Conservation (phyloP, 1,139 yeast species). For the Pichia sp. region DNA sequence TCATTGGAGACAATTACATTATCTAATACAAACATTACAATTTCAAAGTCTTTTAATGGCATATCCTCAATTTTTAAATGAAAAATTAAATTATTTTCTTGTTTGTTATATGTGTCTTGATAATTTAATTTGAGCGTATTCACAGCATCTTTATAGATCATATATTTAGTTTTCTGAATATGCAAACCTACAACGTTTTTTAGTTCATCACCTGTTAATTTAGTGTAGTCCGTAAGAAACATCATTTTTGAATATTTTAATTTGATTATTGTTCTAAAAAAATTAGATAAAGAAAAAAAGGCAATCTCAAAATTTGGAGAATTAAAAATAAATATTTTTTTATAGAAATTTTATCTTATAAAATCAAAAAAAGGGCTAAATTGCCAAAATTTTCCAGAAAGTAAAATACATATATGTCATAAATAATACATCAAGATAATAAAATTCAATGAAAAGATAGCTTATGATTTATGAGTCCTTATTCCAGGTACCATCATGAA, state of each 20-base stretch:
- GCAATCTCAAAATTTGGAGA: too few species aligned
- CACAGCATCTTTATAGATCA: background rate
- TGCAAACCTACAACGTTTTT: background rate
- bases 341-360: too few species aligned
- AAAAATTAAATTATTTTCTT: background rate
- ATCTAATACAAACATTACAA: background rate
- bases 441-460: background rate
- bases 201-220: background rate
- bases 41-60: conserved; percentile 2
- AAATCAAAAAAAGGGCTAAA: too few species aligned
- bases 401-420: too few species aligned
- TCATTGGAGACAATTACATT: background rate
- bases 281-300: too few species aligned
- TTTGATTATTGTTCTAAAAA: too few species aligned
- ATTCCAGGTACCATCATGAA: conserved; percentile 27
- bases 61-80: conserved; percentile 2
- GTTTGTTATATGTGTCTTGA: background rate
- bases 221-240: background rate
- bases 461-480: background rate
- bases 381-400: too few species aligned
- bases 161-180: conserved; percentile 3
- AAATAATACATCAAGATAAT: too few species aligned
- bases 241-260: background rate
- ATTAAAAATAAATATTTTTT: too few species aligned
- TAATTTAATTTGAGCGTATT: conserved; percentile 1